These are phyloP conservation scores for Globisporangium radiosum DNA, from an alignment of 352 stramenopile genomes.

Conservation along the genomic window DNA sequence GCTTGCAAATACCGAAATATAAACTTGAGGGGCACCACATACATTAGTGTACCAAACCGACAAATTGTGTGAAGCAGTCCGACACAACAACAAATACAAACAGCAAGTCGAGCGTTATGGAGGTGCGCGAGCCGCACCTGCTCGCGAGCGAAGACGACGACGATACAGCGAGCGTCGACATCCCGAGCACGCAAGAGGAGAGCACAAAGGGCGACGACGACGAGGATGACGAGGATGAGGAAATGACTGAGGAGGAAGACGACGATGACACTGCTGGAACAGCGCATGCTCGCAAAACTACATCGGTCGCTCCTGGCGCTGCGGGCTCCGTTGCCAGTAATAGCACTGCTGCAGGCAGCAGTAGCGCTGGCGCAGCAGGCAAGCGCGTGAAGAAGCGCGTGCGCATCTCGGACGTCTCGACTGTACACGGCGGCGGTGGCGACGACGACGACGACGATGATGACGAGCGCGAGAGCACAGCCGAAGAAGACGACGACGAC, in stretches of 20 bases:
- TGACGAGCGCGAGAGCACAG: slow-evolving; percentile 12
- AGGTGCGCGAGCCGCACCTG: neutral
- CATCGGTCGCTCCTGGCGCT: neutral
- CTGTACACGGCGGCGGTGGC: slow-evolving; percentile 9
- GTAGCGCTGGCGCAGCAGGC: neutral
- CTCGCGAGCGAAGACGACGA: slow-evolving; percentile 10
- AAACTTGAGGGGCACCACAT: neutral
- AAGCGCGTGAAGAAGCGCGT: slow-evolving; percentile 20
- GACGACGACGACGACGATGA: slow-evolving; percentile 21
- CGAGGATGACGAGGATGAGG: slow-evolving; percentile 20
- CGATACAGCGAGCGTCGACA: slow-evolving; percentile 9
- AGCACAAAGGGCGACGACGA: slow-evolving; percentile 28
- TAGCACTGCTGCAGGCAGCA: neutral
- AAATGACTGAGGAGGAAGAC: slow-evolving; percentile 48
- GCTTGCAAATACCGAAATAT: neutral
- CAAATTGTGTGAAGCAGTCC: no score
- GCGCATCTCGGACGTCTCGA: slow-evolving; percentile 17
- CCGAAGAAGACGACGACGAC: slow-evolving; percentile 17
- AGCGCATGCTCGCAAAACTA: neutral
- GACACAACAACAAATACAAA: no score
- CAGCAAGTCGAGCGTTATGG: neutral
- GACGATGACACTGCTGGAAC: slow-evolving; percentile 13
- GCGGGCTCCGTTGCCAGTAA: neutral
- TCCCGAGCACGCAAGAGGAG: slow-evolving; percentile 12
- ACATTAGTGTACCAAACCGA: neutral